Conservation (phyloP, 441 rosid species). For the Aquilaria agallochum region DNA sequence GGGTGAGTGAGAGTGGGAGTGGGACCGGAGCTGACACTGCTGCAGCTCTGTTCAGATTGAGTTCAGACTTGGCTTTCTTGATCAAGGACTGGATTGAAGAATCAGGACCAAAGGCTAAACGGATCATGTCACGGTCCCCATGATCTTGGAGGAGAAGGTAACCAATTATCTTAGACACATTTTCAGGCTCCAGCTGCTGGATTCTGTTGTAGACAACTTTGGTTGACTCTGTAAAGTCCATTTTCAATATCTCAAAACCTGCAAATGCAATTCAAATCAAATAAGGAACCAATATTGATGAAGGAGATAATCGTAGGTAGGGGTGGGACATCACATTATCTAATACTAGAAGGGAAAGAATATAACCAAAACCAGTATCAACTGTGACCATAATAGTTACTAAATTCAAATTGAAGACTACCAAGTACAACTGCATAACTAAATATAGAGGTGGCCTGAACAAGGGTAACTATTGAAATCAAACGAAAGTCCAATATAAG, state of each 20-base stretch:
- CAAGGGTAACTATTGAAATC: too few species aligned
- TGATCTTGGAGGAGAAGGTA: slow-evolving; percentile 74
- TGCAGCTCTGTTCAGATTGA: slow-evolving; percentile 36
- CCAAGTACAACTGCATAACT: background rate
- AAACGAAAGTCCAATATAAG: too few species aligned
- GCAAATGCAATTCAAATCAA: slow-evolving; percentile 15
- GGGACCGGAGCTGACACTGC: slow-evolving; percentile 7
- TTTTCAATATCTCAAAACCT: slow-evolving; percentile 34
- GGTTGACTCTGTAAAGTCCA: slow-evolving; percentile 84
- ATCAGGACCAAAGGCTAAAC: slow-evolving; percentile 81
- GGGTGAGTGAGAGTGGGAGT: slow-evolving; percentile 33
- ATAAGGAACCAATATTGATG: background rate
- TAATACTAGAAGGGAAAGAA: background rate
- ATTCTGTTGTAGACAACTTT: slow-evolving; percentile 73
- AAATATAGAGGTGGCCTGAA: background rate
- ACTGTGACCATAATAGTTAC: background rate
- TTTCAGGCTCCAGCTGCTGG: slow-evolving; percentile 78
- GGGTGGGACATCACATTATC: too few species aligned
- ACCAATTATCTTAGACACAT: slow-evolving; percentile 76
- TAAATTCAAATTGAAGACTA: slow-evolving; percentile 12
- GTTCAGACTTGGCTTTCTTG: slow-evolving; percentile 59
- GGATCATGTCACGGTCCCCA: slow-evolving; percentile 74
- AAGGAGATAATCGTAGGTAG: too few species aligned
- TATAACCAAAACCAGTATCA: slow-evolving; percentile 1
- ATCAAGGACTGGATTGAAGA: slow-evolving; percentile 48